A percentile compares a stretch with the other conserved stretches of the same genome.
These are phyloP conservation scores for Ganoderma lucidum DNA, from an alignment of 1,284 basidiomycete genomes.

Conservation along the genomic window DNA sequence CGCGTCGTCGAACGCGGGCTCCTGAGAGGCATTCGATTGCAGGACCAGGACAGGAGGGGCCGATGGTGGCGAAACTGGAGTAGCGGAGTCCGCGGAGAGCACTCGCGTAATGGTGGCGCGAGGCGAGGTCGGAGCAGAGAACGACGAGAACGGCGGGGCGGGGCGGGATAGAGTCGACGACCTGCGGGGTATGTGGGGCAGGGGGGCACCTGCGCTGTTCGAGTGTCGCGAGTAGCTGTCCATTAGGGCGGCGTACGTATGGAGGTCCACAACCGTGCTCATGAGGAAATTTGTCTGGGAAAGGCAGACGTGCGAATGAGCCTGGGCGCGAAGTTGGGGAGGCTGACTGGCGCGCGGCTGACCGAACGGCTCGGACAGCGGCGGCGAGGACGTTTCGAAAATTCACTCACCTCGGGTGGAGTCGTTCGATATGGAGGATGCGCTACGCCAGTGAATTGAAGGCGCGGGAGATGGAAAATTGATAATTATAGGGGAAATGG, in stretches of 20 bases:
- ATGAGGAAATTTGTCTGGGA: slow-evolving; percentile 27
- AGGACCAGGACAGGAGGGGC: slow-evolving; percentile 36
- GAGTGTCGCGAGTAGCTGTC: slow-evolving; percentile 50
- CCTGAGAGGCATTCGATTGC: slow-evolving; percentile 40
- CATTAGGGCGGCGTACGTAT: slow-evolving; percentile 31
- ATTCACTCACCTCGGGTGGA: slow-evolving; percentile 28
- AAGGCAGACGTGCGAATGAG: slow-evolving; percentile 20
- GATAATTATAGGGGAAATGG: slow-evolving; percentile 33
- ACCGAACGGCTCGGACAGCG: neutral
- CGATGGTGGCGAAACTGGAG: slow-evolving; percentile 34
- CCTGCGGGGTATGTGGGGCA: slow-evolving; percentile 63
- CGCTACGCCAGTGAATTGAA: slow-evolving; percentile 24
- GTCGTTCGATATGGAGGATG: slow-evolving; percentile 19
- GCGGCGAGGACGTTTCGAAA: neutral
- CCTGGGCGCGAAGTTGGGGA: slow-evolving; percentile 8
- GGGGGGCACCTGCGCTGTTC: slow-evolving; percentile 61
- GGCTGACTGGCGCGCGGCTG: slow-evolving; percentile 24
- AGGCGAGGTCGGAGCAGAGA: slow-evolving; percentile 22
- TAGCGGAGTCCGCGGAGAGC: slow-evolving; percentile 30
- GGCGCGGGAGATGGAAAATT: slow-evolving; percentile 21
- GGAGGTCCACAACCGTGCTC: slow-evolving; percentile 31
- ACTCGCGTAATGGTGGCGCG: slow-evolving; percentile 32
- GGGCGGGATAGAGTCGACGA: slow-evolving; percentile 43
- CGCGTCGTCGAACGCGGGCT: slow-evolving; percentile 13
- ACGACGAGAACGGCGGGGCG: slow-evolving; percentile 18